Evolutionary conservation across 257 asterid species (phyloP).

Genomic region (Forsythia viridissima): DNA sequence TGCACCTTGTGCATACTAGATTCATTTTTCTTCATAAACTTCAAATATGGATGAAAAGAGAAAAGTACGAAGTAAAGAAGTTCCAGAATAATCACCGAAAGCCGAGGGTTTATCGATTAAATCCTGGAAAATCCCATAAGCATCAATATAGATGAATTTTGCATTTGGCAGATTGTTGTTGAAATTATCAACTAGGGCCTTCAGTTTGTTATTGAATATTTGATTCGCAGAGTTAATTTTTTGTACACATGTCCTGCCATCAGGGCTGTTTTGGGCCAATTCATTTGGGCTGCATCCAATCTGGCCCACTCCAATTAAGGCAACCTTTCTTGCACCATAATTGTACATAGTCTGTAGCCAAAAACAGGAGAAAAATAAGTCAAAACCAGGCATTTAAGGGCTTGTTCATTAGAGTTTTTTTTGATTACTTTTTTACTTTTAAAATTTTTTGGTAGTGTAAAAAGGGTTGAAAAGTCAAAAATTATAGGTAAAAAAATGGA

Average conservation of each 20-base stretch:
- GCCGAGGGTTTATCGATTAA: conserved; percentile 61
- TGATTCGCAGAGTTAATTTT: conserved; percentile 71
- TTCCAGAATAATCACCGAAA: conserved; percentile 48
- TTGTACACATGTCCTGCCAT: conserved; percentile 69
- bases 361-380: background rate
- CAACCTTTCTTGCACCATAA: conserved; percentile 81
- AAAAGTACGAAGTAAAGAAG: background rate
- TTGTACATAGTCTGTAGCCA: conserved; percentile 47
- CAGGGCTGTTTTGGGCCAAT: conserved; percentile 88
- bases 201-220: conserved; percentile 65
- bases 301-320: conserved; percentile 69
- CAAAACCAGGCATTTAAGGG: background rate
- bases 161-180: conserved; percentile 66
- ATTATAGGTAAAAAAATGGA: too few species aligned
- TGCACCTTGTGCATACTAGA: too few species aligned
- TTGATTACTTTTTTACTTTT: too few species aligned
- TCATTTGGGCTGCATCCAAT: conserved; percentile 97
- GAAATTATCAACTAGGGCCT: conserved; percentile 59
- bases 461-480: too few species aligned
- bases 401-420: too few species aligned
- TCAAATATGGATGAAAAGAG: too few species aligned
- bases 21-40: too few species aligned
- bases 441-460: too few species aligned
- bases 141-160: conserved; percentile 62
- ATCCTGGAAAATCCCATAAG: conserved; percentile 87